Evolutionary conservation across 176 grass and related monocot genomes (phyloP).

Genomic region (Hsuehochloa calcarea): DNA sequence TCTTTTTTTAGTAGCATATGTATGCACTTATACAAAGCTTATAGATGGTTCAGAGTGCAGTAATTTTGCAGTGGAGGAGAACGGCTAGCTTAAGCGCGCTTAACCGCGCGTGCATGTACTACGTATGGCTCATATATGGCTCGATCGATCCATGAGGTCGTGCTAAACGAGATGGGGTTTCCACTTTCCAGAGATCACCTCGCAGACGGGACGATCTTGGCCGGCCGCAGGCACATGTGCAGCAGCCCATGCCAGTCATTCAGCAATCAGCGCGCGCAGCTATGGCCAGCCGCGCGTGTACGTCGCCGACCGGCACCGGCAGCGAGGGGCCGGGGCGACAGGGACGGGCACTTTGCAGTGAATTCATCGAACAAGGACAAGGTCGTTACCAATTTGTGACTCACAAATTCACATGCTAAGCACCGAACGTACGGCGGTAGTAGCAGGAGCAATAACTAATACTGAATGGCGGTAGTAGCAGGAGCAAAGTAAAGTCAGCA

Average conservation of each 20-base stretch:
- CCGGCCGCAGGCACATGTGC: not conserved
- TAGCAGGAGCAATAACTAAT: not conserved
- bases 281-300: conserved; percentile 5
- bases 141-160: too few relatives aligned
- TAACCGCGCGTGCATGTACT: too few relatives aligned
- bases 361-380: not conserved
- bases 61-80: too few relatives aligned
- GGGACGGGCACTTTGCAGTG: conserved; percentile 28
- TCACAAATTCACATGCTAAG: not conserved
- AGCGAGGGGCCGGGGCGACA: conserved; percentile 1
- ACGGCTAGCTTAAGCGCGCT: too few relatives aligned
- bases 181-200: not conserved
- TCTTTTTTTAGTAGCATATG: too few relatives aligned
- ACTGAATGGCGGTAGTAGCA: not conserved
- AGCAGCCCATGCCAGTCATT: not conserved
- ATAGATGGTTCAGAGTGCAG: too few relatives aligned
- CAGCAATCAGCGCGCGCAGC: not conserved
- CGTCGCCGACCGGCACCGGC: not conserved
- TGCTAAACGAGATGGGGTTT: too few relatives aligned
- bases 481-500: not conserved
- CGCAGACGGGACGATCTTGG: not conserved
- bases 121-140: too few relatives aligned
- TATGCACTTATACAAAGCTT: too few relatives aligned
- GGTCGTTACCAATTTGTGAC: not conserved
- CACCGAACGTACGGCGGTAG: not conserved